phyloP scores from a whole-genome alignment of 2,329 filamentous ascomycete species.

The Aschersonia sp. region DNA sequence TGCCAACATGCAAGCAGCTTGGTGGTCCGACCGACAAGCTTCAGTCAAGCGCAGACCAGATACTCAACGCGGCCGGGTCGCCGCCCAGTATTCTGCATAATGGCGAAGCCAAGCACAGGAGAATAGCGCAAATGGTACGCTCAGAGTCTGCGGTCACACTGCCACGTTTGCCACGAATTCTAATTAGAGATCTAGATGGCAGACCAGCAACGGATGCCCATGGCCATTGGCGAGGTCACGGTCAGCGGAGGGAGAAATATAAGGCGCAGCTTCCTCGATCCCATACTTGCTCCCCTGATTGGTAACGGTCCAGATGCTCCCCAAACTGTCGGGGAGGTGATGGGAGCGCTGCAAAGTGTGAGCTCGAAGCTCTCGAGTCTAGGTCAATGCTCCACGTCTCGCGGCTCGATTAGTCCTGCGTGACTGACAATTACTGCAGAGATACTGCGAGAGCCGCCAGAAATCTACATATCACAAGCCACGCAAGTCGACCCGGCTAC shows the following conservation, averaged over 20 bases:
- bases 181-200: conserved; percentile 21
- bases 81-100: conserved; percentile 19
- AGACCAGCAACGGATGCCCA: conserved; percentile 73
- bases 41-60: conserved; percentile 19
- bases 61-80: conserved; percentile 24
- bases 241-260: conserved; percentile 74
- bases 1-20: conserved; percentile 10
- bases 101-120: conserved; percentile 23
- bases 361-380: conserved; percentile 66
- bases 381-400: conserved; percentile 36
- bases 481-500: conserved; percentile 52
- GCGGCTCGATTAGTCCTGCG: too few species aligned
- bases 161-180: background rate
- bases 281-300: conserved; percentile 65
- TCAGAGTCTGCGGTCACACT: too few species aligned
- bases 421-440: conserved; percentile 30
- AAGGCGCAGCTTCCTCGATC: conserved; percentile 69
- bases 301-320: conserved; percentile 48
- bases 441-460: conserved; percentile 74
- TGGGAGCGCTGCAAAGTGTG: conserved; percentile 54
- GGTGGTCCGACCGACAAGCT: conserved; percentile 25
- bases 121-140: conserved; percentile 22
- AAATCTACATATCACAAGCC: conserved; percentile 68
- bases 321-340: conserved; percentile 68
- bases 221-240: conserved; percentile 73